phyloP scores from a whole-genome alignment of 371 early-diverging fungal genomes.

The Cokeromyces recurvatus region DNA sequence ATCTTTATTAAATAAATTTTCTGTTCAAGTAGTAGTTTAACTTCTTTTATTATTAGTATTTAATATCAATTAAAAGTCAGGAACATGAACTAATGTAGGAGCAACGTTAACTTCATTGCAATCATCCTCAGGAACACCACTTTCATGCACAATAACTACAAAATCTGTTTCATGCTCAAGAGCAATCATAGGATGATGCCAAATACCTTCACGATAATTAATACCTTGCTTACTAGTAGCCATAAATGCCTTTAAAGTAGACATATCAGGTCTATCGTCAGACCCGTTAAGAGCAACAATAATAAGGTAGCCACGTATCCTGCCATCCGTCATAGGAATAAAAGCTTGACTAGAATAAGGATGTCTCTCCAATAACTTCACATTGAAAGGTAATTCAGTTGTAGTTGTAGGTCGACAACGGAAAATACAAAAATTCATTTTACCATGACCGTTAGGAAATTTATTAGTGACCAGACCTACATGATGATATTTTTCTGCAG shows the following conservation, averaged over 20 bases:
- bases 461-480: slow-evolving; percentile 57
- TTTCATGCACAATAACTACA: slow-evolving; percentile 68
- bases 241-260: slow-evolving; percentile 71
- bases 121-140: slow-evolving; percentile 63
- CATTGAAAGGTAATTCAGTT: slow-evolving; percentile 44
- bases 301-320: slow-evolving; percentile 65
- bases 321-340: slow-evolving; percentile 68
- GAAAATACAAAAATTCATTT: slow-evolving; percentile 71
- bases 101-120: slow-evolving; percentile 51
- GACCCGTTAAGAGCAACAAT: slow-evolving; percentile 72
- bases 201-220: slow-evolving; percentile 74
- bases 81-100: slow-evolving; percentile 27
- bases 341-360: slow-evolving; percentile 85
- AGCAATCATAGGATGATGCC: slow-evolving; percentile 91
- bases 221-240: slow-evolving; percentile 75
- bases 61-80: too few relatives aligned
- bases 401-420: slow-evolving; percentile 52
- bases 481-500: slow-evolving; percentile 65
- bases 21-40: too few relatives aligned
- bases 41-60: too few relatives aligned
- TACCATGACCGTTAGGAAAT: slow-evolving; percentile 34
- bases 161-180: slow-evolving; percentile 59
- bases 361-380: slow-evolving; percentile 82
- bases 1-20: too few relatives aligned
- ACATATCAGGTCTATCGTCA: slow-evolving; percentile 63